Base-by-base conservation (phyloP, 352 stramenopile genomes). In the Hyaloperonospora arabidopsidis region DNA sequence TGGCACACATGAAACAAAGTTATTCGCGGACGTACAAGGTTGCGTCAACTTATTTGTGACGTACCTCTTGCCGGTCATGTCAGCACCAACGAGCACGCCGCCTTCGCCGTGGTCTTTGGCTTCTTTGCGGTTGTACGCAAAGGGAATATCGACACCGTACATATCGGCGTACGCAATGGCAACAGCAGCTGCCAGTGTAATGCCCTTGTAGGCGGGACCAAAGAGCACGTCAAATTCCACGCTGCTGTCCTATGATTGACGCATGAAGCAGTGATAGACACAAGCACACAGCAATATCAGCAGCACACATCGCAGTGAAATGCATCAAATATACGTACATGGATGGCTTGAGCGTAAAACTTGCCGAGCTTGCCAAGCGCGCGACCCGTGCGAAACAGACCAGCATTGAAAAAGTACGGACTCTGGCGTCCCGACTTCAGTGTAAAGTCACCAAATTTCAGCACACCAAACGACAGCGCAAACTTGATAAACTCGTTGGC, bases 361-460 rank as follows among this genome's bases (percentile, higher is more conserved):
- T 75, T 90, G 52, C 92, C 93, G 14, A 98, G 73, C 51, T 97
- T 87, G 38, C 85, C 77, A 14, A 99, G 70, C 15, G 95, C 89
- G 34, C 79, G 79, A 10, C 96, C 97, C 8, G 87, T 96, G 58
- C 87, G 95, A 76, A 99, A 99, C 38, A 98, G 77, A 14, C 97
- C 79, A 15, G 97, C 96, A 81, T 99, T 99, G 74, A 99, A 99
- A 68, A 99, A 99, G 78, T 99, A 99, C 19, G 97, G 97, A 25
- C 90, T 98, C 45, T 94, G 79, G 43, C 97, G 80, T 32, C 97
- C 97, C 50, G 94, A 98, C 71, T 99, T 99, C 21, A 99, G 79
- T 43, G 87, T 97, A 74, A 99, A 99, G 28, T 90, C 87, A 22
- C 96, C 96, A 68, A 99, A 99, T 63, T 97, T 97, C 25, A 99